Conservation (phyloP, 768 basidiomycete genomes). For the Terana coerulea region DNA sequence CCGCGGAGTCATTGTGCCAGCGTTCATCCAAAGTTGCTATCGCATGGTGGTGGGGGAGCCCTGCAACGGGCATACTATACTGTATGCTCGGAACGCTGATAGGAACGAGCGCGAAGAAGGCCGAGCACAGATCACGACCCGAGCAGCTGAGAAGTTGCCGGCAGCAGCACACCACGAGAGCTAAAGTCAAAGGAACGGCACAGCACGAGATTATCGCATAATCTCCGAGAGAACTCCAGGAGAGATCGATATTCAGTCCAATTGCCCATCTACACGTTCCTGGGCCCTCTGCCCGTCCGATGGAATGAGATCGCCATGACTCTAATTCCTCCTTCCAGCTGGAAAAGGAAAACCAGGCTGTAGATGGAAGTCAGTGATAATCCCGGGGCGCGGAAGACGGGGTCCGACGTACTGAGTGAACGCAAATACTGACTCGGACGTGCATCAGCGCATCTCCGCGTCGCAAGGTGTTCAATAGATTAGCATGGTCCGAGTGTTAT, state of each 20-base stretch:
- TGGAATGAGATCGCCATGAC: constrained; percentile 1
- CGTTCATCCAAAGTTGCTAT: constrained; percentile 1
- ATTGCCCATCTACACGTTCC: constrained; percentile 12
- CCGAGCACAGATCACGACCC: background rate
- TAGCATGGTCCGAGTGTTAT: background rate
- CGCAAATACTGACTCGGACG: too few species aligned
- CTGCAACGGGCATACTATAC: background rate
- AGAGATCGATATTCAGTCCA: constrained; percentile 14
- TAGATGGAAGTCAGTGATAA: constrained; percentile 5
- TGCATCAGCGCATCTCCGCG: too few species aligned
- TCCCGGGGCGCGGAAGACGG: constrained; percentile 1
- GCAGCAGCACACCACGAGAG: background rate
- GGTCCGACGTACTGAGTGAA: background rate
- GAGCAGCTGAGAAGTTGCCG: background rate
- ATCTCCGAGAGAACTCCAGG: constrained; percentile 12
- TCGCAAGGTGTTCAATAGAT: too few species aligned
- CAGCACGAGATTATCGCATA: constrained; percentile 13
- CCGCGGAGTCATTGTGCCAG: constrained; percentile 10
- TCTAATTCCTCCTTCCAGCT: constrained; percentile 11
- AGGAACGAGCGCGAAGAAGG: constrained; percentile 2
- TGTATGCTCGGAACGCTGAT: constrained; percentile 7
- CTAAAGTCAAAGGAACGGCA: background rate
- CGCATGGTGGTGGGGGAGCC: constrained; percentile 7
- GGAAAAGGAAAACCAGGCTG: background rate
- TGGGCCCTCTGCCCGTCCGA: constrained; percentile 1